Evolutionary conservation across 106 monocot species (phyloP).

Genomic region (Apostasia ramifera): DNA sequence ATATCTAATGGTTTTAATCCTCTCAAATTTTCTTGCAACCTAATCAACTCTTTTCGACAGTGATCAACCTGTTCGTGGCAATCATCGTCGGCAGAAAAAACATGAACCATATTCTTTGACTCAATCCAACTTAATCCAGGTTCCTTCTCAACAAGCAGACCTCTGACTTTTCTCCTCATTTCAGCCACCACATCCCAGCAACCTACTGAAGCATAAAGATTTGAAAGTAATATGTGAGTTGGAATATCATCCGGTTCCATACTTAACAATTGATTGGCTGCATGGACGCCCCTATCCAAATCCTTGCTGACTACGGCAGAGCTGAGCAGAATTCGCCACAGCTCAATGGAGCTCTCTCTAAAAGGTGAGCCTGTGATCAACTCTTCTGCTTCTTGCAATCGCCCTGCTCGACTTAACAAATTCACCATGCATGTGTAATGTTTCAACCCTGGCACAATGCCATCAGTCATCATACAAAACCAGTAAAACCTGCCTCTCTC

Average conservation of each 20-base stretch:
- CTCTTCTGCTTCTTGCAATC: constrained; percentile 61
- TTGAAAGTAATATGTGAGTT: constrained; percentile 64
- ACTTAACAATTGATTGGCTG: constrained; percentile 39
- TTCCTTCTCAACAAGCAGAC: constrained; percentile 65
- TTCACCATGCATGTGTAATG: constrained; percentile 82
- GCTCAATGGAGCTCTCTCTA: constrained; percentile 33
- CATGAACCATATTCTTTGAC: constrained; percentile 32
- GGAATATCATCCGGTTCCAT: constrained; percentile 62
- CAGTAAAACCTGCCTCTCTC: constrained; percentile 77
- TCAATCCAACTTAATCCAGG: constrained; percentile 88
- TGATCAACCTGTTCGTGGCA: constrained; percentile 33
- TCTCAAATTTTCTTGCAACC: constrained; percentile 45
- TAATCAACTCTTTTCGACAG: constrained; percentile 45
- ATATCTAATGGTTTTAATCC: constrained; percentile 18
- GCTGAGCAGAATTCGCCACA: constrained; percentile 78
- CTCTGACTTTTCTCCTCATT: constrained; percentile 67
- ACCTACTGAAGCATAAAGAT: constrained; percentile 72
- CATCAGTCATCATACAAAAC: constrained; percentile 64
- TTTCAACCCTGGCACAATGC: constrained; percentile 50
- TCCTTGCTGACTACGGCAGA: constrained; percentile 49
- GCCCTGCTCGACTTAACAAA: constrained; percentile 56
- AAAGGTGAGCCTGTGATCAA: constrained; percentile 58
- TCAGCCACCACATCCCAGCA: constrained; percentile 59
- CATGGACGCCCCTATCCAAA: constrained; percentile 40
- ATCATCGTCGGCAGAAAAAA: constrained; percentile 68